Evolutionary conservation across 2,329 filamentous ascomycete genomes (phyloP), one percentile per base, ranked within the genome.

Genomic region (Pseudocercospora fuligena): DNA sequence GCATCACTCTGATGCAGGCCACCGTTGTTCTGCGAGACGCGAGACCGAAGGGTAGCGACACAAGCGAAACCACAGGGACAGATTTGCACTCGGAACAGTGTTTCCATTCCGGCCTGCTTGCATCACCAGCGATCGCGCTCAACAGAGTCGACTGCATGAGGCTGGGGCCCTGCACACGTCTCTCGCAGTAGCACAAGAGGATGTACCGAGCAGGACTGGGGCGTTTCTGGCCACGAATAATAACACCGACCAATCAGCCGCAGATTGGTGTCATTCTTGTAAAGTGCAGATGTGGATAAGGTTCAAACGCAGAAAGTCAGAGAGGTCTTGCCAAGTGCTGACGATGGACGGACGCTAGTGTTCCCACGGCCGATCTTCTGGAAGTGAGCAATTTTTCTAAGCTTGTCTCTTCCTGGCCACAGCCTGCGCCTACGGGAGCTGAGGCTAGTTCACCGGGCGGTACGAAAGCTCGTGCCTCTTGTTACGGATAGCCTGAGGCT

Each of bases 81-180:
- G 36, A 40, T 40, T 16, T 25, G 46, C 46, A 12, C 14, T 19
- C 33, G 23, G 49, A 57, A 31, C 60, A 56, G 51, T 23, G 53
- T 36, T 33, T 31, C 27, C 53, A 16, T 56, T 58, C 63, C 21
- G 36, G 51, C 47, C 27, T 27, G 59, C 64, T 29, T 58, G 64
- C 64, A 57, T 61, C 46, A 29, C n/a, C 36, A 53, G 12, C 49
- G 21, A 53, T 29, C 46, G 40, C 54, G 27, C 49, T 51, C 58
- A 65, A 61, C 63, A 47, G 31, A 53, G 59, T 47, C 64, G 60
- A 27, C 16, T 46, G 64, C 64, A 66, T 49, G 64, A 61, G 51
- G 49, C 51, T 61, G 60, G 60, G 29, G 27, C 49, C 25, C 16
- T 33, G n/a, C 36, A 40, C 56, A 59, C 31, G 56, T 59, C 31